These are phyloP conservation scores for Evernia prunastri DNA, from an alignment of 495 filamentous ascomycete genomes.

Conservation along the genomic window DNA sequence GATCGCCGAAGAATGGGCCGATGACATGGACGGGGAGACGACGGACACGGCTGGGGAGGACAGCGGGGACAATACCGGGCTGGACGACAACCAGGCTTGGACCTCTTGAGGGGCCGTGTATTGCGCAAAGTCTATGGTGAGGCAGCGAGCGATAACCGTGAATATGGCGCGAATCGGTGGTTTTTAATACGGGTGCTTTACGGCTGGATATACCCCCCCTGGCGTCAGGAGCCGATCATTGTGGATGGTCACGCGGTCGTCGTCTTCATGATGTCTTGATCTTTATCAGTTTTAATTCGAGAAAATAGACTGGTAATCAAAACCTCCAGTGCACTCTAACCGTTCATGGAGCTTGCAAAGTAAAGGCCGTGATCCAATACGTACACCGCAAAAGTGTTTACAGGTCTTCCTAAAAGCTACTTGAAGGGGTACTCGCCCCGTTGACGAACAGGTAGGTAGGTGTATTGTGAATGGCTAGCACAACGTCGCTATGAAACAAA, in stretches of 20 bases:
- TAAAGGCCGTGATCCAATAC: too few relatives aligned
- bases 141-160: background rate
- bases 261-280: background rate
- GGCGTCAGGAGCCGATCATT: conserved; percentile 2
- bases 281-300: background rate
- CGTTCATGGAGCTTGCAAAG: background rate
- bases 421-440: background rate
- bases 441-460: background rate
- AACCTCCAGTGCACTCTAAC: background rate
- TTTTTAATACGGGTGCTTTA: background rate
- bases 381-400: too few relatives aligned
- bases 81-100: background rate
- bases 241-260: background rate
- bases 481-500: background rate
- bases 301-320: background rate
- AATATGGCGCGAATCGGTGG: too few relatives aligned
- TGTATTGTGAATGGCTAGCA: too few relatives aligned
- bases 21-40: background rate
- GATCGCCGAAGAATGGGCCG: background rate
- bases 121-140: too few relatives aligned
- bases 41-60: background rate
- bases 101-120: too few relatives aligned
- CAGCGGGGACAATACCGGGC: background rate
- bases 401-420: too few relatives aligned
- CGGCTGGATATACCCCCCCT: conserved; percentile 1